Percentiles rank a stretch among this genome's conserved stretches.
These are phyloP conservation scores for Warburgia ugandensis DNA, from an alignment of 164 flowering plant species.

Conservation along the genomic window DNA sequence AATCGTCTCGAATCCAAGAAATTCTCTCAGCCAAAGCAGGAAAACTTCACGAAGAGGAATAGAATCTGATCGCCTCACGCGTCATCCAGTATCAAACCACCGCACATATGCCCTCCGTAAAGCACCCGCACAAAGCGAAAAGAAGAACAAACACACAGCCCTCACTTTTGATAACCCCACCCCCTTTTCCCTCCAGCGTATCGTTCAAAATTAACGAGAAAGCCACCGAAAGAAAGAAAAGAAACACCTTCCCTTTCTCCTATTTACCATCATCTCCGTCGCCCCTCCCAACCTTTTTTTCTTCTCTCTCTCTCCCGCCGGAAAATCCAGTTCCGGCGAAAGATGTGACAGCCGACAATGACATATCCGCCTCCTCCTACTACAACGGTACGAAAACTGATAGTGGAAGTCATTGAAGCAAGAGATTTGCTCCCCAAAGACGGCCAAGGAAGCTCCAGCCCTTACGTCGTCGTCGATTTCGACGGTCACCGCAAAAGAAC, in stretches of 20 bases:
- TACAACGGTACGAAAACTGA: constrained; percentile 38
- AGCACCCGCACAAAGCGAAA: background rate
- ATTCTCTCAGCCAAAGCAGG: constrained; percentile 3
- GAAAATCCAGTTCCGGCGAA: constrained; percentile 1
- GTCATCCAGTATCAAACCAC: background rate
- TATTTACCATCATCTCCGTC: constrained; percentile 5
- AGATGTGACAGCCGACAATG: constrained; percentile 9
- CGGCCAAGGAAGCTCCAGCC: constrained; percentile 92
- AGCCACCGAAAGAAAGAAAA: background rate
- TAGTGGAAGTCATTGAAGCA: constrained; percentile 72
- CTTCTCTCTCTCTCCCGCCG: background rate
- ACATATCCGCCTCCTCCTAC: constrained; percentile 9
- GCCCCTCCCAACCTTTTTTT: background rate
- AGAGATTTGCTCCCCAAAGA: constrained; percentile 87
- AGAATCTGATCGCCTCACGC: constrained; percentile 25
- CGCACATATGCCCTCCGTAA: background rate
- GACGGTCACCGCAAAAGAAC: constrained; percentile 77
- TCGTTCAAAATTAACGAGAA: too few relatives aligned
- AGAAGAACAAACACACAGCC: too few relatives aligned
- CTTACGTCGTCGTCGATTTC: constrained; percentile 73
- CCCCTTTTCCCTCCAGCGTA: too few relatives aligned
- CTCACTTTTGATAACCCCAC: too few relatives aligned
- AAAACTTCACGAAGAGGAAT: constrained; percentile 30
- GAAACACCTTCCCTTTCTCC: background rate
- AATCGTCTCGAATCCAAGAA: too few relatives aligned